These are phyloP conservation scores for Talaromyces sp. DNA, from an alignment of 2,329 filamentous ascomycete species.

Conservation along the genomic window DNA sequence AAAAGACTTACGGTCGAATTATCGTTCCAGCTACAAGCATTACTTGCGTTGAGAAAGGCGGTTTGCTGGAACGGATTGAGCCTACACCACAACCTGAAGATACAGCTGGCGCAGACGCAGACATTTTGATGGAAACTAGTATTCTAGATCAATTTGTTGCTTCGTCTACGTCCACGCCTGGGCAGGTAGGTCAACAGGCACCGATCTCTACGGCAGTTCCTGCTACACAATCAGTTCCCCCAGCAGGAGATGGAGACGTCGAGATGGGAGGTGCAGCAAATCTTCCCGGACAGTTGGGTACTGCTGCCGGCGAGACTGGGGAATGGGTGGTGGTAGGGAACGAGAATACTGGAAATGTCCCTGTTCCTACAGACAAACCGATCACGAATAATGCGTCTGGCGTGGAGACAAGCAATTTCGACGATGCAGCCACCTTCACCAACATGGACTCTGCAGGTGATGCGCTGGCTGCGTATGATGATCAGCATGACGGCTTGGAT, in stretches of 20 bases:
- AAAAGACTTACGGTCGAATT: constrained; percentile 65
- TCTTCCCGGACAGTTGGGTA: constrained; percentile 34
- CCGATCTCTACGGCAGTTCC: constrained; percentile 18
- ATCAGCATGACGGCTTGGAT: constrained; percentile 52
- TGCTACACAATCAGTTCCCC: constrained; percentile 15
- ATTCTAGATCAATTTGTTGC: constrained; percentile 36
- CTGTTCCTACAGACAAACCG: constrained; percentile 26
- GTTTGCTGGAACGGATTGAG: constrained; percentile 58
- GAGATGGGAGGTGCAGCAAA: constrained; percentile 54
- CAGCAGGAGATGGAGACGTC: constrained; percentile 39
- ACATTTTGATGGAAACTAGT: constrained; percentile 34
- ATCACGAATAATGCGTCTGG: neutral
- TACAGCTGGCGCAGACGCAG: constrained; percentile 25
- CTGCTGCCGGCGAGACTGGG: constrained; percentile 50
- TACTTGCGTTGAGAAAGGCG: constrained; percentile 72
- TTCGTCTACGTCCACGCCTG: constrained; percentile 19
- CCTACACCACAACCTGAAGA: constrained; percentile 36
- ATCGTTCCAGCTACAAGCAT: constrained; percentile 63
- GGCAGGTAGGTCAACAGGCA: constrained; percentile 28
- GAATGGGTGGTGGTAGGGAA: constrained; percentile 77
- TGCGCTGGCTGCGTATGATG: constrained; percentile 65
- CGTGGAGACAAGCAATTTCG: constrained; percentile 39
- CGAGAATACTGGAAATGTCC: constrained; percentile 48
- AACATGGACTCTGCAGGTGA: constrained; percentile 65
- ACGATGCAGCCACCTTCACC: constrained; percentile 46